Evolutionary conservation across 345 rosid species (phyloP).

Genomic region (Arabis alpina): DNA sequence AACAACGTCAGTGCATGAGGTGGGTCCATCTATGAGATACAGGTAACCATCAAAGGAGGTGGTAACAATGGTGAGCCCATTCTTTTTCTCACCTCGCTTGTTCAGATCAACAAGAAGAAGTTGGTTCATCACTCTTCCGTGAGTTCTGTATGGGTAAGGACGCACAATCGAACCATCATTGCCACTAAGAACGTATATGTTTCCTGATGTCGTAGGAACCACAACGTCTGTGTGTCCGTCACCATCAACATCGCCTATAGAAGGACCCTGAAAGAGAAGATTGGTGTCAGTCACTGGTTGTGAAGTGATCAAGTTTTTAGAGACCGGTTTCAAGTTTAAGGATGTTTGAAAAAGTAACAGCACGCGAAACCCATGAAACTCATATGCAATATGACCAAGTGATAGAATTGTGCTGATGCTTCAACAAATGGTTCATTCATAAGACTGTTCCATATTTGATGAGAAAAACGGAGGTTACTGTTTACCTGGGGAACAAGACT

Average conservation of each 20-base stretch:
- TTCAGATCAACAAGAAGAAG: conserved; percentile 92
- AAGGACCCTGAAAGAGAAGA: conserved; percentile 68
- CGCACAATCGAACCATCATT: conserved; percentile 87
- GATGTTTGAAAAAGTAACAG: conserved; percentile 20
- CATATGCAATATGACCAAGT: conserved; percentile 7
- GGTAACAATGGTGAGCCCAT: conserved; percentile 89
- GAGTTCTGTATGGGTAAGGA: conserved; percentile 96
- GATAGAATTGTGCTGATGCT: conserved; percentile 16
- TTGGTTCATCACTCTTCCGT: conserved; percentile 98
- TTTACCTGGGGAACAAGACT: conserved; percentile 94
- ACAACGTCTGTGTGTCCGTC: conserved; percentile 97
- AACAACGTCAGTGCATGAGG: conserved; percentile 95
- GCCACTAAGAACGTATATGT: conserved; percentile 89
- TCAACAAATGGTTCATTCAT: conserved; percentile 8
- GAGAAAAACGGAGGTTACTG: not conserved
- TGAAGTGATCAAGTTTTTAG: conserved; percentile 6
- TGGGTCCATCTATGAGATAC: conserved; percentile 96
- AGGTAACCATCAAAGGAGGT: conserved; percentile 97
- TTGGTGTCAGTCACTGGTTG: conserved; percentile 29
- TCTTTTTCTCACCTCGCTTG: conserved; percentile 75
- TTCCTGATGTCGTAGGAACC: conserved; percentile 90
- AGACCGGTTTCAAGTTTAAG: conserved; percentile 22
- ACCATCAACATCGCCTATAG: conserved; percentile 95
- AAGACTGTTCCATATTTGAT: not conserved
- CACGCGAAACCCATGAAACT: conserved; percentile 5